Evolutionary conservation across 208 protist species (phyloP).

Genomic region (Leptomonas pyrrhocoris): DNA sequence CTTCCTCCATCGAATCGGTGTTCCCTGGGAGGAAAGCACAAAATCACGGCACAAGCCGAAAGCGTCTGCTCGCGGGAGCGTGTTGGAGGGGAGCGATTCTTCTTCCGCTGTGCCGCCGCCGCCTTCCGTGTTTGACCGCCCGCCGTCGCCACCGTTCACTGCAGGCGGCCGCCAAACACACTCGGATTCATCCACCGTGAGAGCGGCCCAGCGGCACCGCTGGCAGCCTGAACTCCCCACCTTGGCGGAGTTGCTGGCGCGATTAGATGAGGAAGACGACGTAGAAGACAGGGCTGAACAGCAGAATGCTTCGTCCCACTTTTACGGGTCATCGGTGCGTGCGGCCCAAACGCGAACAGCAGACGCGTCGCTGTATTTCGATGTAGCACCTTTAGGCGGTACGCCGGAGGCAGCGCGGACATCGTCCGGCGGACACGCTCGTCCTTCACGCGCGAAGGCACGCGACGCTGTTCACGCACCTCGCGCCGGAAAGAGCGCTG

Average conservation of each 20-base stretch:
- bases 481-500: no score
- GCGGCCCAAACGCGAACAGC: neutral
- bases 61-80: neutral
- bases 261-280: constrained; percentile 17
- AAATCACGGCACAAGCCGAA: neutral
- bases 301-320: neutral
- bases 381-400: neutral
- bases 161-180: neutral
- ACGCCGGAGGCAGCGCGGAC: neutral
- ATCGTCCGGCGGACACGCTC: neutral
- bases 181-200: neutral
- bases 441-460: neutral
- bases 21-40: neutral
- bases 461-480: neutral
- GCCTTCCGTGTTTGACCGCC: constrained; percentile 9
- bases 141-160: neutral
- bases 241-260: constrained; percentile 26
- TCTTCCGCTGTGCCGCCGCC: constrained; percentile 3
- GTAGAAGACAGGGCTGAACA: neutral
- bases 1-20: no score
- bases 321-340: neutral
- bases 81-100: neutral
- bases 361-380: neutral
- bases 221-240: constrained; percentile 18
- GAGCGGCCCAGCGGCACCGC: neutral